phyloP scores from a whole-genome alignment of 129 eudicot species.

The Sambucus nigra region DNA sequence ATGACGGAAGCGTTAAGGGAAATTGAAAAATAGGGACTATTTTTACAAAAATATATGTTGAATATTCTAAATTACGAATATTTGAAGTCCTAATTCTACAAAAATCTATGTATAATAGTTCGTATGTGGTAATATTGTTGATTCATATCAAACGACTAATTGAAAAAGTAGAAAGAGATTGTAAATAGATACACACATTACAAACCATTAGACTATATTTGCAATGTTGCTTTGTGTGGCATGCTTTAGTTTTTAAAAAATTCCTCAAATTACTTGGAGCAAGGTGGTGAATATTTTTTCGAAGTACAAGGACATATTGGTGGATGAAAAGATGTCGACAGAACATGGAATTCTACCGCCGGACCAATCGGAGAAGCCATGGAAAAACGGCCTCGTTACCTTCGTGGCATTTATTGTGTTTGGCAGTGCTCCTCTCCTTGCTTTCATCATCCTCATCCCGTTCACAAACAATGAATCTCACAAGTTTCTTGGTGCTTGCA shows the following conservation, averaged over 20 bases:
- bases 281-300: constrained; percentile 64
- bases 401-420: constrained; percentile 54
- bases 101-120: no score
- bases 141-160: no score
- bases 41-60: no score
- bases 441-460: constrained; percentile 73
- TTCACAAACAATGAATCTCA: constrained; percentile 46
- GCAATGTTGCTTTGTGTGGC: no score
- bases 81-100: no score
- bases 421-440: constrained; percentile 66
- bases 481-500: constrained; percentile 63
- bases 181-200: no score
- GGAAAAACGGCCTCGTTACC: constrained; percentile 77
- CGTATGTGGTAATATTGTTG: no score
- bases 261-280: background rate
- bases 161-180: no score
- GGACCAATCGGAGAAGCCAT: constrained; percentile 59
- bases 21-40: no score
- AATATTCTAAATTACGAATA: no score
- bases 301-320: constrained; percentile 55
- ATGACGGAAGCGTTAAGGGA: no score
- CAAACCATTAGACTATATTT: no score
- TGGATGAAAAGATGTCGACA: constrained; percentile 52
- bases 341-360: constrained; percentile 46
- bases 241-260: background rate